Percentiles rank a stretch among this genome's conserved stretches.
Conservation (phyloP, 2,329 filamentous ascomycete species). For the Capronia epimyces region DNA sequence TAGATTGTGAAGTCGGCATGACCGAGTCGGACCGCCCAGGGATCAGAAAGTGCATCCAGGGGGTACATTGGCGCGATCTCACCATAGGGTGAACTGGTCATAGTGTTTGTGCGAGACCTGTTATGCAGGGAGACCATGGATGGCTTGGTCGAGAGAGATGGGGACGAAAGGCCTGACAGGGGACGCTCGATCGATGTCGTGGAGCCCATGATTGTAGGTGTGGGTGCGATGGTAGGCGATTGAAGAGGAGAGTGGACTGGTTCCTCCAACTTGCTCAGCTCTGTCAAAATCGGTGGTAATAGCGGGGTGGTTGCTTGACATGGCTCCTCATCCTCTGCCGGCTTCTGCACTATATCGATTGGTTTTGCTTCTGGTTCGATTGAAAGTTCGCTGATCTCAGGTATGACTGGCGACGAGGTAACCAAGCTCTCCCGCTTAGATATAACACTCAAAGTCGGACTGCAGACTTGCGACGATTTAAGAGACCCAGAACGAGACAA, state of each 20-base stretch:
- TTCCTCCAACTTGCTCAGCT: slow-evolving; percentile 48
- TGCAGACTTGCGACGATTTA: slow-evolving; percentile 37
- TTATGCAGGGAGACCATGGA: slow-evolving; percentile 68
- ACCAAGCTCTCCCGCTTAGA: slow-evolving; percentile 48
- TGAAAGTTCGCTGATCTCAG: slow-evolving; percentile 53
- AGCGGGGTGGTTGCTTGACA: slow-evolving; percentile 74
- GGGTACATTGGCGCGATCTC: slow-evolving; percentile 61
- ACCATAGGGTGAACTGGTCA: slow-evolving; percentile 47
- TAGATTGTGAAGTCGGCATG: slow-evolving; percentile 90
- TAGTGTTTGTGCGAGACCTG: slow-evolving; percentile 42
- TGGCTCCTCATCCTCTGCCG: slow-evolving; percentile 49
- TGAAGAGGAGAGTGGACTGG: slow-evolving; percentile 74
- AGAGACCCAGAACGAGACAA: slow-evolving; percentile 41
- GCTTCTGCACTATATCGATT: slow-evolving; percentile 52
- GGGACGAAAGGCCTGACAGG: slow-evolving; percentile 53
- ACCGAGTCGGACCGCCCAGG: slow-evolving; percentile 78
- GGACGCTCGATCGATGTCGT: slow-evolving; percentile 47
- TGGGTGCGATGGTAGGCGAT: slow-evolving; percentile 71
- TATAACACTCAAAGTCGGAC: slow-evolving; percentile 34
- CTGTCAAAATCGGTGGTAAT: slow-evolving; percentile 71
- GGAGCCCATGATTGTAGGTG: slow-evolving; percentile 39
- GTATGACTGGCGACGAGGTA: slow-evolving; percentile 58
- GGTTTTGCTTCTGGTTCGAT: slow-evolving; percentile 45
- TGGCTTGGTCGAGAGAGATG: slow-evolving; percentile 69
- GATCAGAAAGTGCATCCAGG: slow-evolving; percentile 60